Conservation (phyloP, 2,329 filamentous ascomycete species). For the Neodidymelliopsis sp. region DNA sequence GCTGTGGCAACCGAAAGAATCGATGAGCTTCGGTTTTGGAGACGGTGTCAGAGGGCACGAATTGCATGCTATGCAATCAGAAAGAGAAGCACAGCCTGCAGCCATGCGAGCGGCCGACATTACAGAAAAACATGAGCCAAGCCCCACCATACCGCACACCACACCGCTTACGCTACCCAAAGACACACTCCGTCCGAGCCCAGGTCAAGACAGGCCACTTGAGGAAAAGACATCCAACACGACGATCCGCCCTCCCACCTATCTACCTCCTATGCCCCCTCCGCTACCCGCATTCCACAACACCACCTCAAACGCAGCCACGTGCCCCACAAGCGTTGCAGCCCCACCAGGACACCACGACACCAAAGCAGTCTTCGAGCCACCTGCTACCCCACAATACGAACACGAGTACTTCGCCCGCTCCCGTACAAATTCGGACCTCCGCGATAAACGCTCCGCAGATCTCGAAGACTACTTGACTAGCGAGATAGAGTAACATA, state of each 20-base stretch:
- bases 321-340: neutral
- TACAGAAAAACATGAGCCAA: too few relatives aligned
- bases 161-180: too few relatives aligned
- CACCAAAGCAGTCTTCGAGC: constrained; percentile 16
- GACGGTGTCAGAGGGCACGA: constrained; percentile 26
- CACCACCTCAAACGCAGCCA: neutral
- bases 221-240: constrained; percentile 43
- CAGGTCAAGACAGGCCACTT: constrained; percentile 26
- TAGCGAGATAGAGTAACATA: constrained; percentile 18
- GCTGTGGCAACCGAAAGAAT: constrained; percentile 39
- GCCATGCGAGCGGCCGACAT: too few relatives aligned
- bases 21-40: constrained; percentile 20
- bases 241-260: constrained; percentile 41
- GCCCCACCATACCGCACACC: too few relatives aligned
- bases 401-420: constrained; percentile 18
- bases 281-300: constrained; percentile 4
- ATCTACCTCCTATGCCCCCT: constrained; percentile 26
- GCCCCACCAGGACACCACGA: constrained; percentile 10
- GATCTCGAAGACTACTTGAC: constrained; percentile 16
- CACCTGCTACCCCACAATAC: constrained; percentile 12
- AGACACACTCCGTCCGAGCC: neutral
- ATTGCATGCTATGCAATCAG: too few relatives aligned
- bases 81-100: too few relatives aligned
- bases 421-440: constrained; percentile 8
- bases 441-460: constrained; percentile 3